Evolutionary conservation across 164 flowering plant genomes (phyloP).

Genomic region (Vitis amurensis): DNA sequence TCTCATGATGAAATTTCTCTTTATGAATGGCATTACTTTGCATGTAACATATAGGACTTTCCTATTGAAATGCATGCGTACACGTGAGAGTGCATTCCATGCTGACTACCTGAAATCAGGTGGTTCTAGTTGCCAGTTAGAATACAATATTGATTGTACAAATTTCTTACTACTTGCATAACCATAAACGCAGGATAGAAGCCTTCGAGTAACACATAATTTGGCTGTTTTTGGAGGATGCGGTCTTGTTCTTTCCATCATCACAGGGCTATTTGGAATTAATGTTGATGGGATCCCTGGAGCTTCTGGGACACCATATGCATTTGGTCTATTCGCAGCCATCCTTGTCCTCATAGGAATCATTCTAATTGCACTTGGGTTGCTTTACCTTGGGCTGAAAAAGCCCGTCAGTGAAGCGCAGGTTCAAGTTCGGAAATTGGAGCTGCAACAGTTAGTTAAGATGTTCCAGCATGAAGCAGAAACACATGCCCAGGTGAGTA

Average conservation of each 20-base stretch:
- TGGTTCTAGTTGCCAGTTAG: not conserved
- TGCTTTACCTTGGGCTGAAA: constrained; percentile 73
- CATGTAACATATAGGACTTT: no score
- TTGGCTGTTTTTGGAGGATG: constrained; percentile 88
- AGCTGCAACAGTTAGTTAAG: constrained; percentile 79
- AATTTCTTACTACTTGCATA: not conserved
- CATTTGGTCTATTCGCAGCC: constrained; percentile 73
- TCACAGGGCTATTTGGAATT: constrained; percentile 91
- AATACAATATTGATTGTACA: not conserved
- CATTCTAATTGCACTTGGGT: constrained; percentile 58
- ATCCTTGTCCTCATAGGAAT: constrained; percentile 56
- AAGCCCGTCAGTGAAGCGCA: constrained; percentile 60
- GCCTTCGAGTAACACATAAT: constrained; percentile 86
- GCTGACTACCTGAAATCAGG: no score
- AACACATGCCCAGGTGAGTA: constrained; percentile 82
- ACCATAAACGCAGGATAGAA: constrained; percentile 60
- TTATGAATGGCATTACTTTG: no score
- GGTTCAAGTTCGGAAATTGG: constrained; percentile 76
- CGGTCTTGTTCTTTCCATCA: constrained; percentile 83
- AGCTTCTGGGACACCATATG: constrained; percentile 66
- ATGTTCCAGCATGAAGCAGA: constrained; percentile 95
- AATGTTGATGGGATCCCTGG: constrained; percentile 98
- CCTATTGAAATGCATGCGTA: no score
- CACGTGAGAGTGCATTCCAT: no score
- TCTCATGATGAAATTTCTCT: no score